phyloP scores from a whole-genome alignment of 768 basidiomycete species.

The Lactarius vividus region DNA sequence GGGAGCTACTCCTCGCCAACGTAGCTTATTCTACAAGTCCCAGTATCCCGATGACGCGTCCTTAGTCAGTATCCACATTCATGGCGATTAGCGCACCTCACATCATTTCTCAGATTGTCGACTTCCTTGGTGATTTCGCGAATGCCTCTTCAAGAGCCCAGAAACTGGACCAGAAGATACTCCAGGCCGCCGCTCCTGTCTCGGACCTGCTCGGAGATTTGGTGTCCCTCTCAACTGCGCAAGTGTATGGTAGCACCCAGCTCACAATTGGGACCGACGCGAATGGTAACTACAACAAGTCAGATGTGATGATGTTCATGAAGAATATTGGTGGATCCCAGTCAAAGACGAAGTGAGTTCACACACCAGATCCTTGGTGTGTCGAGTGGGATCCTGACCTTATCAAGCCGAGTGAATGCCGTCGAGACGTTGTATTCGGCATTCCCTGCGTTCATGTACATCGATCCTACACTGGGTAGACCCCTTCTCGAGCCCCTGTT shows the following conservation, averaged over 20 bases:
- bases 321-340: not conserved
- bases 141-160: not conserved
- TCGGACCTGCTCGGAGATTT: not conserved
- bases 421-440: not conserved
- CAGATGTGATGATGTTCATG: not conserved
- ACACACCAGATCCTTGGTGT: not conserved
- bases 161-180: not conserved
- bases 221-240: not conserved
- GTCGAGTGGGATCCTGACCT: not conserved
- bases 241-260: not conserved
- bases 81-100: not conserved
- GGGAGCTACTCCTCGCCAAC: not conserved
- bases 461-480: not conserved
- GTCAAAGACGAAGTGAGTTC: not conserved
- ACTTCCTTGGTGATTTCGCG: not conserved
- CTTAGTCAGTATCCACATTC: not conserved
- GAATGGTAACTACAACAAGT: not conserved
- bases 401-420: not conserved
- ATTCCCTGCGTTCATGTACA: not conserved
- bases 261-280: not conserved
- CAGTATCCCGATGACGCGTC: not conserved
- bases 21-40: not conserved
- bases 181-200: not conserved
- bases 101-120: not conserved
- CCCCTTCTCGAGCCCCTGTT: not conserved